Evolutionary conservation across 768 basidiomycete species (phyloP).

Genomic region (Amanita subjunquillea): DNA sequence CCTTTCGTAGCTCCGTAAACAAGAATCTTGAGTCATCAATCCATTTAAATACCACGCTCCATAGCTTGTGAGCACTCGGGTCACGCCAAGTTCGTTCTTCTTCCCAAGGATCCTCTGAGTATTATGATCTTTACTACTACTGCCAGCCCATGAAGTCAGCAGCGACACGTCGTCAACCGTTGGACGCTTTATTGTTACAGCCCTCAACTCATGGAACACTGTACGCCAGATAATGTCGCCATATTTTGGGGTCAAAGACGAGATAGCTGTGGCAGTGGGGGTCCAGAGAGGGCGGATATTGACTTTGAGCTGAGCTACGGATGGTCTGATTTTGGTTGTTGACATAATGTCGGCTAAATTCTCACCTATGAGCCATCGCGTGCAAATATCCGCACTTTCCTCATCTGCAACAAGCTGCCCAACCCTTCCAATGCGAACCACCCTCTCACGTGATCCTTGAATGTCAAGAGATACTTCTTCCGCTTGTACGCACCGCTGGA

Average conservation of each 20-base stretch:
- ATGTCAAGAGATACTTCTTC: constrained; percentile 76
- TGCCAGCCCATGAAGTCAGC: background rate
- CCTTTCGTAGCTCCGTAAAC: constrained; percentile 22
- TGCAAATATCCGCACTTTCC: constrained; percentile 50
- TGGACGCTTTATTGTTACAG: constrained; percentile 16
- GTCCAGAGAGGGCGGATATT: constrained; percentile 88
- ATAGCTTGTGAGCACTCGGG: constrained; percentile 56
- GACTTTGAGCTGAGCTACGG: constrained; percentile 80
- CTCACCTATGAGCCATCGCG: constrained; percentile 67
- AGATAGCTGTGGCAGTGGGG: constrained; percentile 63
- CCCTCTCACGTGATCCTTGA: constrained; percentile 76
- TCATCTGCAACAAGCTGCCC: constrained; percentile 51
- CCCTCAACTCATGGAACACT: constrained; percentile 53
- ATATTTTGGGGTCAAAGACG: constrained; percentile 40
- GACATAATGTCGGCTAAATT: constrained; percentile 1
- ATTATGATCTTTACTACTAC: constrained; percentile 4
- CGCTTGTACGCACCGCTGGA: constrained; percentile 63
- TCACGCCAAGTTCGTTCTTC: constrained; percentile 75
- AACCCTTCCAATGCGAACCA: constrained; percentile 66
- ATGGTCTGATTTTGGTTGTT: background rate
- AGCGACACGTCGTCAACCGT: background rate
- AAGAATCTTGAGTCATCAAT: constrained; percentile 19
- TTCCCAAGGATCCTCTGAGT: constrained; percentile 39
- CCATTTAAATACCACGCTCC: constrained; percentile 40
- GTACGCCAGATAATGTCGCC: constrained; percentile 65